Evolutionary conservation across 345 rosid genomes (phyloP).

Genomic region (Noccaea caerulescens): DNA sequence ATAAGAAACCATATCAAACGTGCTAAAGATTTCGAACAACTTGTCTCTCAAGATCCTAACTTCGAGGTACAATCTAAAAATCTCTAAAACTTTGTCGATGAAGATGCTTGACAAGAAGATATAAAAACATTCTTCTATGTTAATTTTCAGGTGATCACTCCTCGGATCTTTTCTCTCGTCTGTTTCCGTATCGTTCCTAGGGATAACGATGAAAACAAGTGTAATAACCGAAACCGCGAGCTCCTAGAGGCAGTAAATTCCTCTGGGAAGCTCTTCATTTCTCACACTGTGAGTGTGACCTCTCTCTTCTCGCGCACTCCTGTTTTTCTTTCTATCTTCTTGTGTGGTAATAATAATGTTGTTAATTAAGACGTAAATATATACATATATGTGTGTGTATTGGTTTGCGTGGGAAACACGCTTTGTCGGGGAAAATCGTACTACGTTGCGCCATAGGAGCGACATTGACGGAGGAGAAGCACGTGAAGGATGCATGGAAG

Average conservation of each 20-base stretch:
- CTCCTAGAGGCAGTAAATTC: too few species aligned
- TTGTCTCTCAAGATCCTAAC: conserved; percentile 62
- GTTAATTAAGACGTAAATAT: too few species aligned
- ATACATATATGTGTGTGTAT: too few species aligned
- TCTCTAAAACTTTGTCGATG: neutral
- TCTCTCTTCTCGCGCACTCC: neutral
- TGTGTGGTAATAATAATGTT: neutral
- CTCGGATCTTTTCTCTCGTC: too few species aligned
- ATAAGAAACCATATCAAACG: conserved; percentile 79
- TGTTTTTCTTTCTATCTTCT: conserved; percentile 11
- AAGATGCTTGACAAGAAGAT: neutral
- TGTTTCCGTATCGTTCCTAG: too few species aligned
- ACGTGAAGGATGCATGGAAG: conserved; percentile 79
- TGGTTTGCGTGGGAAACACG: conserved; percentile 46
- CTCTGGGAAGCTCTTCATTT: too few species aligned
- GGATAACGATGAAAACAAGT: too few species aligned
- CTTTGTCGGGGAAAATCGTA: conserved; percentile 62
- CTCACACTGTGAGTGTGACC: too few species aligned
- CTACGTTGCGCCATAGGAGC: conserved; percentile 86
- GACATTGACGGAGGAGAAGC: conserved; percentile 85
- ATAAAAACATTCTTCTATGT: neutral
- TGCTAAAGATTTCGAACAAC: conserved; percentile 66
- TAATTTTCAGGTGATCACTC: too few species aligned
- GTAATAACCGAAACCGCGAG: too few species aligned
- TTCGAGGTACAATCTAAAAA: conserved; percentile 60